Conservation (phyloP, 805 yeast genomes). For the Lachancea sp. region DNA sequence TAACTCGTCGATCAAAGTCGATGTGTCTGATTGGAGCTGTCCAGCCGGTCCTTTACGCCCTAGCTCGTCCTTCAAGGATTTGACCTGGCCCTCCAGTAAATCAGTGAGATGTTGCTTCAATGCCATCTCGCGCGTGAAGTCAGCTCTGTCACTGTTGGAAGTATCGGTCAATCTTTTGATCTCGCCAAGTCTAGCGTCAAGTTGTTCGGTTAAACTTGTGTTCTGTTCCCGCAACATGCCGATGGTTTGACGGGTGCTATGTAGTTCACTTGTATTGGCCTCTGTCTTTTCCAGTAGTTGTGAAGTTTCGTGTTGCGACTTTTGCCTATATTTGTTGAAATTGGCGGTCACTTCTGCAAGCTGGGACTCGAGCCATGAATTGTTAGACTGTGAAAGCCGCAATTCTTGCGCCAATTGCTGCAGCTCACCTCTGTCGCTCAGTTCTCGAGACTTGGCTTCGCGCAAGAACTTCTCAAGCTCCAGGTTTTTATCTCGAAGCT, state of each 20-base stretch:
- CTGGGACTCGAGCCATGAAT: slow-evolving; percentile 38
- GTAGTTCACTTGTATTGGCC: slow-evolving; percentile 1
- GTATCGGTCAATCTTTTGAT: slow-evolving; percentile 44
- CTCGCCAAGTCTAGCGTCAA: slow-evolving; percentile 40
- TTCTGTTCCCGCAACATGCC: slow-evolving; percentile 31
- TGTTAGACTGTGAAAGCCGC: slow-evolving; percentile 35
- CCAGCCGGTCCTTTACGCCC: slow-evolving; percentile 40
- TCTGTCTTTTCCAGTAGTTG: slow-evolving; percentile 5
- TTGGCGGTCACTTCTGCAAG: slow-evolving; percentile 32
- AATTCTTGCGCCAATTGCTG: slow-evolving; percentile 39
- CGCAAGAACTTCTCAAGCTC: slow-evolving; percentile 36
- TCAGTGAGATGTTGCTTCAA: slow-evolving; percentile 56
- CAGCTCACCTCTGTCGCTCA: slow-evolving; percentile 30
- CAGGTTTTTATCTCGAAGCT: slow-evolving; percentile 36
- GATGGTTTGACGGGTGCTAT: background rate
- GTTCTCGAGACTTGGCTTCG: slow-evolving; percentile 23
- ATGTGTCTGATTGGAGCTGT: slow-evolving; percentile 22
- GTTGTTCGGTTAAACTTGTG: slow-evolving; percentile 32
- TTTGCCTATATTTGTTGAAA: slow-evolving; percentile 25
- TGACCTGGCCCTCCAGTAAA: slow-evolving; percentile 36
- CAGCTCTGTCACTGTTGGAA: slow-evolving; percentile 39
- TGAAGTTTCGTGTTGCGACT: slow-evolving; percentile 20
- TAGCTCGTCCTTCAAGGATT: slow-evolving; percentile 41
- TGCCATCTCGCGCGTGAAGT: slow-evolving; percentile 50
- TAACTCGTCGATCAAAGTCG: slow-evolving; percentile 15